Conservation (phyloP, 2,329 filamentous ascomycete genomes). For the Ophioceras dolichostomum region DNA sequence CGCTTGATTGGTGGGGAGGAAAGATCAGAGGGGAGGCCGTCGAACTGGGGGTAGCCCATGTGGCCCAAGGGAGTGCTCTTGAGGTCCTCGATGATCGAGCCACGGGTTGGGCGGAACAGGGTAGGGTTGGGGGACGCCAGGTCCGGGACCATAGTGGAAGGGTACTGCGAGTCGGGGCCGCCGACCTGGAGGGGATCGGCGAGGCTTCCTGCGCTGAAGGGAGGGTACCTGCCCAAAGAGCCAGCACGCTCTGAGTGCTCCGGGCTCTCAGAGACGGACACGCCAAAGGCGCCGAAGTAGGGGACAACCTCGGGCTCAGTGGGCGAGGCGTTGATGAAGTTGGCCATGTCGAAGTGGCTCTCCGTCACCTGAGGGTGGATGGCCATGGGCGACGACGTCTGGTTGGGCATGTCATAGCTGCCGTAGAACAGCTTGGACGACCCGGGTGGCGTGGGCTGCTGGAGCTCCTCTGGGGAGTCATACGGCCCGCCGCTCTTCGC, state of each 20-base stretch:
- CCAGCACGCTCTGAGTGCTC: background rate
- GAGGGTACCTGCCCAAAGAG: background rate
- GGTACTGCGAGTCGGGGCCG: too few species aligned
- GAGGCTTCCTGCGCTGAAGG: too few species aligned
- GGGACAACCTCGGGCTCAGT: constrained; percentile 15
- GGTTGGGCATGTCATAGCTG: constrained; percentile 29
- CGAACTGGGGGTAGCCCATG: background rate
- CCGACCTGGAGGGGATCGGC: too few species aligned
- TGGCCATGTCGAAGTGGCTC: constrained; percentile 22
- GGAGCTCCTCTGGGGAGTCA: constrained; percentile 10
- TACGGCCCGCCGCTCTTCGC: background rate
- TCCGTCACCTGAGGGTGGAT: constrained; percentile 23
- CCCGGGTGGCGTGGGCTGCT: constrained; percentile 35
- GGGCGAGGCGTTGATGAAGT: constrained; percentile 18
- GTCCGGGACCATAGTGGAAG: too few species aligned
- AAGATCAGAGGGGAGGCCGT: background rate
- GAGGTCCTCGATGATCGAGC: constrained; percentile 12
- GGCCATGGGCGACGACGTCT: constrained; percentile 32
- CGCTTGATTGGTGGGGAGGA: background rate
- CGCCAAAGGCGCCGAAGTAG: constrained; percentile 23
- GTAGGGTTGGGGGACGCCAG: too few species aligned
- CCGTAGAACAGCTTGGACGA: constrained; percentile 32
- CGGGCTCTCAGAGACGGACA: constrained; percentile 22
- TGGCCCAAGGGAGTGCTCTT: constrained; percentile 6
- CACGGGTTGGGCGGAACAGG: constrained; percentile 7